These are phyloP conservation scores for Kwoniella botswanensis DNA, from an alignment of 768 basidiomycete species.

Conservation along the genomic window DNA sequence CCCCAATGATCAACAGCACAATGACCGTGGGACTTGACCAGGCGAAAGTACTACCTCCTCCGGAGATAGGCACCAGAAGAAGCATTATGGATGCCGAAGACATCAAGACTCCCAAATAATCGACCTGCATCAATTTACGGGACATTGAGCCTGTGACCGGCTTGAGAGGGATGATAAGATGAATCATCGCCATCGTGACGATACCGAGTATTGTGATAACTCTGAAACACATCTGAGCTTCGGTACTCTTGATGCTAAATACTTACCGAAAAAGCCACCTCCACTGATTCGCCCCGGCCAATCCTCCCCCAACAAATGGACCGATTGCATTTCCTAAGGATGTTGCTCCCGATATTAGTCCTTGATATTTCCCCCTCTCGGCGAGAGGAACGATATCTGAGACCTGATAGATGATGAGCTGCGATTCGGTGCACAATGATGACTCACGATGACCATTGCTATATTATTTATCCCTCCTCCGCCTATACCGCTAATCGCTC, in stretches of 20 bases:
- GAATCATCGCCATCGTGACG: conserved; percentile 34
- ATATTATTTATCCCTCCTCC: conserved; percentile 57
- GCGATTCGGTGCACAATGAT: not conserved
- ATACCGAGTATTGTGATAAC: conserved; percentile 38
- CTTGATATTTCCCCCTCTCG: conserved; percentile 52
- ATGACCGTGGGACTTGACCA: conserved; percentile 45
- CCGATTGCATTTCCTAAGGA: conserved; percentile 47
- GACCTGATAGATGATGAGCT: conserved; percentile 23
- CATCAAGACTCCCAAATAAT: conserved; percentile 49
- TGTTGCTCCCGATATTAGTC: conserved; percentile 33
- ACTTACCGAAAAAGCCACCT: conserved; percentile 48
- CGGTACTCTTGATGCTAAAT: too few species aligned
- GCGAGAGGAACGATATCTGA: conserved; percentile 51
- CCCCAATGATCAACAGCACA: conserved; percentile 33
- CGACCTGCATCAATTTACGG: conserved; percentile 44
- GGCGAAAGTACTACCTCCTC: conserved; percentile 43
- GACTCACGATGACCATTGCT: conserved; percentile 52
- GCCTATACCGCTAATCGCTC: conserved; percentile 53
- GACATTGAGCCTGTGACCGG: conserved; percentile 37
- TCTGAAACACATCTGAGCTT: conserved; percentile 16
- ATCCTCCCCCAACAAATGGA: conserved; percentile 47
- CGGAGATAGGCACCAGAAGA: conserved; percentile 47
- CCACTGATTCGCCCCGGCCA: conserved; percentile 45
- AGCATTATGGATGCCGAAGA: conserved; percentile 40
- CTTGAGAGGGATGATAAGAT: conserved; percentile 48